A percentile compares a stretch with the other conserved stretches of the same genome.
Evolutionary conservation across 768 basidiomycete species (phyloP).

Genomic region (Sarcomyxa edulis): DNA sequence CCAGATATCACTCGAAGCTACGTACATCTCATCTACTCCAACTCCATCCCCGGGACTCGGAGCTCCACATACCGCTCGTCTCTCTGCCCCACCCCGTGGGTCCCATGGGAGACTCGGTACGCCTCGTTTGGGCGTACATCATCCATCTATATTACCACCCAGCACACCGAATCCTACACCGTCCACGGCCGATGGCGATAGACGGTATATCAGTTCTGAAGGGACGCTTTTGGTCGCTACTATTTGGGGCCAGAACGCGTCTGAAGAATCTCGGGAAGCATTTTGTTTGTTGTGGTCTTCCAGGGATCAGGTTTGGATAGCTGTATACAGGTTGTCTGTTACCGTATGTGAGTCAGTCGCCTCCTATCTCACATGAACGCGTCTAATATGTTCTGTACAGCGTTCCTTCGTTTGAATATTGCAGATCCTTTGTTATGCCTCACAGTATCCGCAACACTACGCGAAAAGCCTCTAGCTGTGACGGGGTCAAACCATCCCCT

Average conservation of each 20-base stretch:
- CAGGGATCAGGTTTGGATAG: slow-evolving; percentile 62
- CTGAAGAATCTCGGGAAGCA: slow-evolving; percentile 42
- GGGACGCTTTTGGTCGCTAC: slow-evolving; percentile 67
- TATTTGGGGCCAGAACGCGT: slow-evolving; percentile 66
- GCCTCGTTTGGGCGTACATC: slow-evolving; percentile 30
- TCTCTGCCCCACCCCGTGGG: slow-evolving; percentile 50
- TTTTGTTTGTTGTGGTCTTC: slow-evolving; percentile 68
- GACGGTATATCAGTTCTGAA: slow-evolving; percentile 71
- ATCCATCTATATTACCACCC: slow-evolving; percentile 75
- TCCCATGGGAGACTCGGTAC: slow-evolving; percentile 36
- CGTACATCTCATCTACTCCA: slow-evolving; percentile 60
- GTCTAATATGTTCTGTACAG: slow-evolving; percentile 27
- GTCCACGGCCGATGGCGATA: slow-evolving; percentile 63
- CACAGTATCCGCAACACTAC: slow-evolving; percentile 82
- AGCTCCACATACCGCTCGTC: slow-evolving; percentile 29
- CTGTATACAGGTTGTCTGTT: slow-evolving; percentile 72
- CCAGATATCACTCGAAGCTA: slow-evolving; percentile 77
- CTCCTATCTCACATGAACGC: too few species aligned
- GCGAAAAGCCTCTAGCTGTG: slow-evolving; percentile 62
- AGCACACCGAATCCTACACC: slow-evolving; percentile 84
- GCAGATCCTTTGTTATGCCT: slow-evolving; percentile 76
- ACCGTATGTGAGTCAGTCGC: slow-evolving; percentile 63
- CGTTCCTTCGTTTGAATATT: slow-evolving; percentile 66
- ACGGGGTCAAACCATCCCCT: slow-evolving; percentile 39
- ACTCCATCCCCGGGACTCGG: slow-evolving; percentile 25